phyloP scores from a whole-genome alignment of 192 early-diverging fungal genomes.

The Umbelopsis isabellina region DNA sequence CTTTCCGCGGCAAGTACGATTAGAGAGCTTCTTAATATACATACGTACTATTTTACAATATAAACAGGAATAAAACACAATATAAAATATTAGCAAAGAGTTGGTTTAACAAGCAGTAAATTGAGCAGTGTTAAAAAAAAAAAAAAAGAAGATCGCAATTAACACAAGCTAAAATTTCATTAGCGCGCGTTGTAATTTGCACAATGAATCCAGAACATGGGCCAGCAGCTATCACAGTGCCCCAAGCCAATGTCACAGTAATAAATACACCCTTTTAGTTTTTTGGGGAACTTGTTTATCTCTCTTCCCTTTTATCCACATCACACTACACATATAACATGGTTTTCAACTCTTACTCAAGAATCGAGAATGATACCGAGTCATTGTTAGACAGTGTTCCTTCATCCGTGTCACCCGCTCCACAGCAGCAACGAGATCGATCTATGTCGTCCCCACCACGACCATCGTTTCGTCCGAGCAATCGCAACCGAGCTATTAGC shows the following conservation, averaged over 20 bases:
- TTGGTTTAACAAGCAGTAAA: no score
- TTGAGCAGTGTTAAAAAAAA: no score
- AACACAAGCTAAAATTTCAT: no score
- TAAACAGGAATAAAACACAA: no score
- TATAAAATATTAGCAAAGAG: no score
- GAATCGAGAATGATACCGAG: neutral
- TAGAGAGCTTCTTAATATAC: neutral
- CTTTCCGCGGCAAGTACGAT: constrained; percentile 35
- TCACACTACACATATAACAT: neutral
- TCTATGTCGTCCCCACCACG: neutral
- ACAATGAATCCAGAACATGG: no score
- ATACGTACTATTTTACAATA: neutral
- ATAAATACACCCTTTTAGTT: no score
- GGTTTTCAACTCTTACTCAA: constrained; percentile 4
- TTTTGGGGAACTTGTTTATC: neutral
- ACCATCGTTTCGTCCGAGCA: neutral
- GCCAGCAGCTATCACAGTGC: no score
- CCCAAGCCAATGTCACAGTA: no score
- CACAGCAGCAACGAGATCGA: neutral
- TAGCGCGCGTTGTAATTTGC: no score
- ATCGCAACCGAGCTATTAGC: neutral
- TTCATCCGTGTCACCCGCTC: neutral
- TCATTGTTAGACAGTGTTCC: constrained; percentile 4
- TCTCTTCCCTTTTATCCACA: neutral
- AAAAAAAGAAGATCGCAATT: no score